Evolutionary conservation across 208 protist genomes (phyloP), one percentile per base, ranked within the genome.

Genomic region (Acanthamoeba castellanii): DNA sequence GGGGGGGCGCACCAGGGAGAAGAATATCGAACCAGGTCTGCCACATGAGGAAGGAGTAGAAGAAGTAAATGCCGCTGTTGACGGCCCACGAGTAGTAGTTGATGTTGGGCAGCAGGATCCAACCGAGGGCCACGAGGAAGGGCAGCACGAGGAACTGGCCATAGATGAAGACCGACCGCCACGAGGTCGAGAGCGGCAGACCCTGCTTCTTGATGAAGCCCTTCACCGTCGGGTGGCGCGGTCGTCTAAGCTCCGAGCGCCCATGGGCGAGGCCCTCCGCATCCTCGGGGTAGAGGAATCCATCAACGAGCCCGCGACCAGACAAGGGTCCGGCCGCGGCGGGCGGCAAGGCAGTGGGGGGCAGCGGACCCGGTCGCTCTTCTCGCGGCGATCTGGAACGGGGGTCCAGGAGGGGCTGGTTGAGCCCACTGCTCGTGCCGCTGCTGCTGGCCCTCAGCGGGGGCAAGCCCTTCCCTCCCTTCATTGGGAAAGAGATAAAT

Each of bases 11-110:
- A 70, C 84, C 84, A 30, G 84, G 84, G 32, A 91, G 84, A 20
- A 91, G 84, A 25, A 91, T 91, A 32, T 91, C 84, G 55, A 91
- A 91, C 57, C 50, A 91, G 5, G 84, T 70, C 27, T 72, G 59
- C 84, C 84, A 91, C 0, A 64, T 72, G 84, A 91, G 84, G 84
- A 91, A 91, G 20, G 84, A 91, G 57, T 91, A 91, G 55, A 34
- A 61, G 57, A 72, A 91, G 34, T 91, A 91, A 2, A 91, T 6
- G 84, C 84, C 59, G 57, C 76, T 85, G 42, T 3, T 59, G 42
- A 85, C 2, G 42, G 76, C n/a, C 76, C 76, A 85, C 14, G 76
- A n/a, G 42, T 85, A 85, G 76, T 57, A 85, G 20, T 85, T 30
- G 76, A 85, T n/a, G 45, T n/a, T 85, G 76, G 76, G 76, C 27